Evolutionary conservation across 192 early-diverging fungal genomes (phyloP), one percentile per base, ranked within the genome.

Genomic region (Chytriomyces confervae): DNA sequence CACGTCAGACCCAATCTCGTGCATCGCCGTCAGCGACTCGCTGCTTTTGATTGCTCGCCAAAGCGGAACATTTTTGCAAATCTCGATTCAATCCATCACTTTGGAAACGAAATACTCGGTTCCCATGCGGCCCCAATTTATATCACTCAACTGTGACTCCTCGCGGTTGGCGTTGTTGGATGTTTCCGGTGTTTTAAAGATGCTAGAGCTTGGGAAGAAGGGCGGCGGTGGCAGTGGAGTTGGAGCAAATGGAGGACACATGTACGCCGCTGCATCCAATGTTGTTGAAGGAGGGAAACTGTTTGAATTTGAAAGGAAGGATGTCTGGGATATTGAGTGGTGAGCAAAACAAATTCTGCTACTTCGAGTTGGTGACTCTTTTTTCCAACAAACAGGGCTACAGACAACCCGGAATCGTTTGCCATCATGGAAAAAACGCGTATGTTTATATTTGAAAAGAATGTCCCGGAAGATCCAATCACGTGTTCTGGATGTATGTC

Each of bases 271-370:
- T 5, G 48, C 29, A 16, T 20, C 5, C 3, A 44, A 48, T 48
- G 70, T 74, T 5, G 69, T 45, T 6, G 77, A 63, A 18, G 66
- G 66, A 7, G 87, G 87, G 24, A 82, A 70, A 18, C 50, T 90
- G 36, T 63, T 87, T 24, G 83, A 87, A 5, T 84, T 90, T 69
- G 86, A 90, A 77, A 73, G 87, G 44, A 87, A 87, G 62, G 89
- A 90, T 79, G 89, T 90, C 2, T 90, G 89, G 87, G 87, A 87
- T 73, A 50, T 90, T 20, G 66, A 81, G 53, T 89, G 89, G 89
- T 86, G 60, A 49, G 16, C 29, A 23, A 18, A 18, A 11, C 53
- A 20, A 57, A 57, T 11, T 57, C 53, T n/a, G n/a, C n/a, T n/a
- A n/a, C n/a, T n/a, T n/a, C n/a, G n/a, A n/a, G n/a, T n/a, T n/a